Percentiles rank a stretch among this genome's conserved stretches.
These are phyloP conservation scores for Trichothecium sympodiale DNA, from an alignment of 2,329 filamentous ascomycete species.

Conservation along the genomic window DNA sequence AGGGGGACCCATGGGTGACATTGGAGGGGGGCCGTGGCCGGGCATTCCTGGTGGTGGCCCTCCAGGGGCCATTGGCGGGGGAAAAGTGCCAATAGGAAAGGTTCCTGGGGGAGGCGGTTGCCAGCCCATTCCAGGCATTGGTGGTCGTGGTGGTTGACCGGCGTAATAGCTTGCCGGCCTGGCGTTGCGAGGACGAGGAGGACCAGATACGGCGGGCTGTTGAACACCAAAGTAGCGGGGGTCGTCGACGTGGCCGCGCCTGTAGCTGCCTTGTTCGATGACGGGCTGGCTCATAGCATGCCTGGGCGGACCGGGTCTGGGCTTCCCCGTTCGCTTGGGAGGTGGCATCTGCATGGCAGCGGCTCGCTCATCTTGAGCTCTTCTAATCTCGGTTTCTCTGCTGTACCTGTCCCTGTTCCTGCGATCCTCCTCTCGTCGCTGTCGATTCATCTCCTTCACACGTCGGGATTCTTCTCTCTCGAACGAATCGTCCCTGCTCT, in stretches of 20 bases:
- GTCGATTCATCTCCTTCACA: slow-evolving; percentile 14
- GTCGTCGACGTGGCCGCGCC: slow-evolving; percentile 21
- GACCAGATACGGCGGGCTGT: slow-evolving; percentile 18
- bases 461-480: slow-evolving; percentile 9
- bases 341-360: slow-evolving; percentile 6
- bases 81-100: slow-evolving; percentile 17
- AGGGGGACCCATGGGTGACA: slow-evolving; percentile 10
- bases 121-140: slow-evolving; percentile 6
- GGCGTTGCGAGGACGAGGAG: slow-evolving; percentile 20
- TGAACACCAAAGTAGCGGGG: slow-evolving; percentile 23
- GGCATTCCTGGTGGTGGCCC: slow-evolving; percentile 14
- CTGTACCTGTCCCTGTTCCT: slow-evolving; percentile 12
- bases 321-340: slow-evolving; percentile 15
- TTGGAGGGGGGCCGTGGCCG: slow-evolving; percentile 10
- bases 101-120: slow-evolving; percentile 7
- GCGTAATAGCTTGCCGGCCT: slow-evolving; percentile 25
- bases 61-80: slow-evolving; percentile 16
- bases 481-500: slow-evolving; percentile 15
- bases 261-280: slow-evolving; percentile 17
- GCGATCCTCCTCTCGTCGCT: slow-evolving; percentile 16
- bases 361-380: slow-evolving; percentile 12
- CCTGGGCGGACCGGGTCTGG: slow-evolving; percentile 16
- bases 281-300: slow-evolving; percentile 21
- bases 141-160: slow-evolving; percentile 16
- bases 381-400: slow-evolving; percentile 13